Evolutionary conservation across 352 stramenopile species (phyloP), one percentile per base, ranked within the genome.

Genomic region (Pythium grandisporangium): DNA sequence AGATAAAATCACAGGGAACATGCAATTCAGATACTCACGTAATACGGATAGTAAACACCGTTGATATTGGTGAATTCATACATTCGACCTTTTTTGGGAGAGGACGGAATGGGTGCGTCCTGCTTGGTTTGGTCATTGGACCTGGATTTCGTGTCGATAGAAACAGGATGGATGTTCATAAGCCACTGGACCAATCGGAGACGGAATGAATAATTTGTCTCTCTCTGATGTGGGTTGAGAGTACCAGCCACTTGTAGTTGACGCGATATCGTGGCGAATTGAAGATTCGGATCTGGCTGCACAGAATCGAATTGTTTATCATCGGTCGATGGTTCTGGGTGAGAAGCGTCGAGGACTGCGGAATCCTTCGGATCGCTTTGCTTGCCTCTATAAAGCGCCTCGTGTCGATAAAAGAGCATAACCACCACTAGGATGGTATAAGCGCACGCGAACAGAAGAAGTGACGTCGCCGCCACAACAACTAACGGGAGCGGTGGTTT

Each of bases 401-500:
- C 23, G 19, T 48, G 32, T 6, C 47, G 39, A 40, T 43, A 55
- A 8, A 36, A 40, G 16, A 55, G 20, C 47, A 48, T 55, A 26
- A 67, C 35, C 10, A 59, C 53, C 17, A 74, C 29, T 27, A 52
- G 52, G 5, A 68, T 30, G 27, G 76, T 77, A 21, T 55, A 58
- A 2, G 29, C 48, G 3, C 42, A 58, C 26, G 70, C 68, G 10
- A 61, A 33, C 16, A 62, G 37, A 5, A 81, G 36, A 25, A 66
- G 41, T 6, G 53, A 29, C 2, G 58, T 52, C 6, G 63, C 64
- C 6, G n/a, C n/a, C n/a, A 60, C 48, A 20, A 67, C 53, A 6
- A 60, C 60, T 1, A 63, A 63, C 1, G 24, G 48, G 5, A 46
- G 30, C 12, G 64, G 58, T 2, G 62, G 51, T 21, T 66, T 53